Base-by-base conservation (phyloP, 768 basidiomycete species). In the Rhizopogon vulgaris region DNA sequence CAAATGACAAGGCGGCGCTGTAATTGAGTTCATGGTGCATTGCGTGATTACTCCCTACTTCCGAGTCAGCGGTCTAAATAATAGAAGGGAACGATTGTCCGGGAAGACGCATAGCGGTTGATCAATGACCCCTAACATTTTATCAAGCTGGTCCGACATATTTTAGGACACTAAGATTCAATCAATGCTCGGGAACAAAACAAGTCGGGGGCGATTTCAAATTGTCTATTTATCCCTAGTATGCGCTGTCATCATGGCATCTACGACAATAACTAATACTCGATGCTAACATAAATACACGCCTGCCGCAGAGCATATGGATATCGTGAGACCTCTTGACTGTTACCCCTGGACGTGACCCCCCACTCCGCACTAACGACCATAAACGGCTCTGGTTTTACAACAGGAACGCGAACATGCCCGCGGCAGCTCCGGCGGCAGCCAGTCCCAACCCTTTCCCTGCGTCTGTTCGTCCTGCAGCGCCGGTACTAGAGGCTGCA, bases 401-500 rank as follows among this genome's bases (percentile, higher is more conserved):
- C 3, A 57, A 18, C 6, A 59, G 15, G 14, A 36, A 52, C 3
- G 38, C 56, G 28, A 60, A 37, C 1, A 41, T 49, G 14, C 52
- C 55, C 24, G 50, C 49, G 3, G 48, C 53, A 22, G 50, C 48
- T 4, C 48, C 53, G 5, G 30, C 37, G 5, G 30, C 37, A 10
- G 51, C 27, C 14, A 50, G 12, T 0, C 48, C 36, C 11, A 47
- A 18, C 25, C 27, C 48, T 18, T 22, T 36, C 41, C 4, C 49
- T 32, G 4, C 51, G 14, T 30, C 38, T 3, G 1, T 58, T 17
- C 3, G 38, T 38, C 6, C 41, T 17, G 52, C 55, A 1, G 41
- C 53, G 15, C 51, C 57, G 9, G 56, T 57, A n/a, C n/a, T n/a
- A 32, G 43, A 41, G 9, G 61, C 30, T 6, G 59, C 25, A 9